Evolutionary conservation across 2,329 filamentous ascomycete species (phyloP), one percentile per base, ranked within the genome.

Genomic region (Zopfia rhizophila): DNA sequence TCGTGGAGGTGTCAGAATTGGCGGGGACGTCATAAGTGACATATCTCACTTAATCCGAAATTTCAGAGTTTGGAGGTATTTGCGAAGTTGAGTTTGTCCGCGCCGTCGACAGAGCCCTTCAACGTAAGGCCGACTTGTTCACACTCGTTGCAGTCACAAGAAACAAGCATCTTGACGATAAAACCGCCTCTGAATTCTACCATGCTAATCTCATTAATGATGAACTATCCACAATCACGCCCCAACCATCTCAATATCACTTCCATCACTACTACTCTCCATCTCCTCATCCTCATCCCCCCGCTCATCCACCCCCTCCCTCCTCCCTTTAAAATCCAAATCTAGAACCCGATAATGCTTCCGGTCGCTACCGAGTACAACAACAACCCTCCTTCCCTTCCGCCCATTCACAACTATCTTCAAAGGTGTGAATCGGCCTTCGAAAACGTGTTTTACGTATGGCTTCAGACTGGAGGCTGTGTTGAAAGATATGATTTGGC

Each of bases 281-380:
- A 30, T 33, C 13, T 49, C 41, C 16, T 42, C 57, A 31, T 45
- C 53, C 28, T 31, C 49, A 27, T 37, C 48, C 12, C 33, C 49
- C 23, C 47, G 37, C 38, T n/a, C 33, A 27, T 40, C 64, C 7
- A 52, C 45, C 31, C 30, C 63, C 5, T 61, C 63, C 13, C 58
- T 67, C 8, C 68, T 66, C 33, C 45, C 51, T 24, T 60, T 64
- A 27, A 68, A 72, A 52, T 75, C 82, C 53, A 86, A 58, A 64
- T 85, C 82, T 46, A 84, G 66, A 11, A 85, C 77, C 35, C 78
- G 73, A 65, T 82, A 85, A 48, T 79, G 76, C 60, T 78, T 72
- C 24, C 72, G 66, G 59, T 82, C 78, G 19, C 78, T 73, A 31
- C 81, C 82, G 48, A 85, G 60, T 19, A 85, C 78, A 39, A 82